phyloP scores from a whole-genome alignment of 176 grass and related monocot genomes.

The Elaeis guineensis region DNA sequence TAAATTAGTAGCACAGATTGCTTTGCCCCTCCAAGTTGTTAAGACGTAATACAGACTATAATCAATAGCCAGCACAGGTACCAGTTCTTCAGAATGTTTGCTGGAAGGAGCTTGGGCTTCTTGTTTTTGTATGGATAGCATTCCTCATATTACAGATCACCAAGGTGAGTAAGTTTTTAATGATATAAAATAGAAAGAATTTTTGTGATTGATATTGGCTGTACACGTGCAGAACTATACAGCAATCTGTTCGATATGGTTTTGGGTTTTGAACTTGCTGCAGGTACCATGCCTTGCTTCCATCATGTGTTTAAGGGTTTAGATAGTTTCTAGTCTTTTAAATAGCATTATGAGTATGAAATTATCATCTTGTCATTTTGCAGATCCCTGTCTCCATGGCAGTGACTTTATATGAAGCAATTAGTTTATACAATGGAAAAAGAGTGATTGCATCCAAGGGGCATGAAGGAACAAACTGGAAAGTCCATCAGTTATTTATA shows the following conservation, averaged over 20 bases:
- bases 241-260: slow-evolving; percentile 45
- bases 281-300: slow-evolving; percentile 31
- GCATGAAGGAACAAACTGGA: slow-evolving; percentile 16
- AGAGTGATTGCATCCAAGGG: slow-evolving; percentile 33
- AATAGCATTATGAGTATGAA: background rate
- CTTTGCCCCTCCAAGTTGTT: background rate
- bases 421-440: slow-evolving; percentile 29
- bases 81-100: slow-evolving; percentile 59
- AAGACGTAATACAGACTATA: background rate
- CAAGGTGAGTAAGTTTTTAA: slow-evolving; percentile 40
- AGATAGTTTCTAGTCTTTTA: background rate
- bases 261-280: slow-evolving; percentile 67
- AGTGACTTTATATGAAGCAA: slow-evolving; percentile 24
- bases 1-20: background rate
- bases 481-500: background rate
- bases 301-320: background rate
- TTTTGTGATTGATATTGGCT: slow-evolving; percentile 6
- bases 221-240: slow-evolving; percentile 41
- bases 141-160: slow-evolving; percentile 66
- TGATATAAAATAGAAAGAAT: background rate
- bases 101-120: slow-evolving; percentile 71
- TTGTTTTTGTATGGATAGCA: slow-evolving; percentile 57
- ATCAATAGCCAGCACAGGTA: slow-evolving; percentile 20
- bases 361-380: background rate
- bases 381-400: slow-evolving; percentile 30